These are phyloP conservation scores for Leucocoprinus sp. DNA, from an alignment of 768 basidiomycete species.

Conservation along the genomic window DNA sequence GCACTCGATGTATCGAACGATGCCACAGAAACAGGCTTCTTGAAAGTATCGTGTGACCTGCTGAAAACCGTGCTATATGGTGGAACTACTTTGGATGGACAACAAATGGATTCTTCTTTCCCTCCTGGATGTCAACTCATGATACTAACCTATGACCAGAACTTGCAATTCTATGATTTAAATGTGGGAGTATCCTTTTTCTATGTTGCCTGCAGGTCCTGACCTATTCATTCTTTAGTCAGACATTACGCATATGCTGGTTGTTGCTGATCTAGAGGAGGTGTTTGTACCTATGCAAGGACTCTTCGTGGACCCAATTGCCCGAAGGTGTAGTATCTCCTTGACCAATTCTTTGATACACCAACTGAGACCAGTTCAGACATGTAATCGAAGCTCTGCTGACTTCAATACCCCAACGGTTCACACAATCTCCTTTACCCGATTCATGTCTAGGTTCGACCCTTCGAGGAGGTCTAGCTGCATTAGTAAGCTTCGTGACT, in stretches of 20 bases:
- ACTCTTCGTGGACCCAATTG: slow-evolving; percentile 67
- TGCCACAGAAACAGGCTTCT: slow-evolving; percentile 60
- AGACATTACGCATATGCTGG: slow-evolving; percentile 58
- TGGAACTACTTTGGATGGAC: slow-evolving; percentile 31
- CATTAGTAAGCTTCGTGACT: slow-evolving; percentile 43
- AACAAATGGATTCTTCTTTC: slow-evolving; percentile 38
- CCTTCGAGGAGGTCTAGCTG: slow-evolving; percentile 60
- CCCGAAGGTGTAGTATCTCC: slow-evolving; percentile 49
- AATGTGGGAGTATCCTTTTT: slow-evolving; percentile 45
- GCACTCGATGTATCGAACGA: slow-evolving; percentile 76
- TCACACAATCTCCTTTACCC: slow-evolving; percentile 35
- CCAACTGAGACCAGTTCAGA: slow-evolving; percentile 24
- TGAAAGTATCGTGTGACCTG: slow-evolving; percentile 54
- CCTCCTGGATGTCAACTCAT: slow-evolving; percentile 53
- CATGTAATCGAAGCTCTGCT: slow-evolving; percentile 60
- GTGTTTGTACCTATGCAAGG: slow-evolving; percentile 77
- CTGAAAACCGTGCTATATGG: slow-evolving; percentile 64
- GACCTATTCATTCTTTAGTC: slow-evolving; percentile 27
- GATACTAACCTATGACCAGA: slow-evolving; percentile 74
- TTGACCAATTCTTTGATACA: background rate
- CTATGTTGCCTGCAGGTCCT: slow-evolving; percentile 12
- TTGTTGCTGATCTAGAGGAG: slow-evolving; percentile 88
- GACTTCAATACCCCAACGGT: slow-evolving; percentile 52
- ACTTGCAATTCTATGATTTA: slow-evolving; percentile 84
- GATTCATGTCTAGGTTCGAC: slow-evolving; percentile 75